Base-by-base conservation (phyloP, 2,329 filamentous ascomycete species). In the Knoxdaviesia capensis region DNA sequence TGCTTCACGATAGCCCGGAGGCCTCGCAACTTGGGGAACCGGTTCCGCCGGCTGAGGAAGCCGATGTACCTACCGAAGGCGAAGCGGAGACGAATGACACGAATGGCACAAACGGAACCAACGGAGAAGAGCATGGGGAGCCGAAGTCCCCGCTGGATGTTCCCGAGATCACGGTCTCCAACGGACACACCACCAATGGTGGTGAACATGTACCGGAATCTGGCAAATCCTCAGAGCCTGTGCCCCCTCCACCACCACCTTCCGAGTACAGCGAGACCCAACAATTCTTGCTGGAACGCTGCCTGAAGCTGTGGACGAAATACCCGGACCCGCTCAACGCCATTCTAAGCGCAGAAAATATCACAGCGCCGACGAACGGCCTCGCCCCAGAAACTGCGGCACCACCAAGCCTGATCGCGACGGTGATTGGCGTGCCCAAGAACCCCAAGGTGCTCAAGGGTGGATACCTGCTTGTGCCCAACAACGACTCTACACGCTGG, bases 391-490 rank as follows among this genome's bases (percentile, higher is more conserved):
- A 67, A 49, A 61, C 56, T 54, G 64, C 59, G 20, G 56, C 59
- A 7, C 64, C 64, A 9, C 81, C 77, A 1, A 75, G 71, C 32
- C 76, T 92, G 39, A 68, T 85, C 29, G 80, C 85, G 0, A 83
- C 75, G 1, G 77, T 93, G 36, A 74, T 85, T 41, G 73, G 77
- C 36, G 73, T 90, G 6, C 71, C 78, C 42, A 94, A 93, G 59
- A 92, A 90, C 50, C 73, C 78, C 1, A 74, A 73, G 37, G 69
- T 90, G 1, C 68, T 93, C 50, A 94, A 93, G 61, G 78, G 83
- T 10, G 87, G 87, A 10, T 92, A 90, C 57, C 71, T 98, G 10
- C 68, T 96, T 37, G 82, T 83, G 3, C 86, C 86, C 1, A 86
- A 86, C 53, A 78, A 77, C 43, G 79, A 83, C 42, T 83, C 78